phyloP scores from a whole-genome alignment of 345 rosid species.

The Camelina sativa region DNA sequence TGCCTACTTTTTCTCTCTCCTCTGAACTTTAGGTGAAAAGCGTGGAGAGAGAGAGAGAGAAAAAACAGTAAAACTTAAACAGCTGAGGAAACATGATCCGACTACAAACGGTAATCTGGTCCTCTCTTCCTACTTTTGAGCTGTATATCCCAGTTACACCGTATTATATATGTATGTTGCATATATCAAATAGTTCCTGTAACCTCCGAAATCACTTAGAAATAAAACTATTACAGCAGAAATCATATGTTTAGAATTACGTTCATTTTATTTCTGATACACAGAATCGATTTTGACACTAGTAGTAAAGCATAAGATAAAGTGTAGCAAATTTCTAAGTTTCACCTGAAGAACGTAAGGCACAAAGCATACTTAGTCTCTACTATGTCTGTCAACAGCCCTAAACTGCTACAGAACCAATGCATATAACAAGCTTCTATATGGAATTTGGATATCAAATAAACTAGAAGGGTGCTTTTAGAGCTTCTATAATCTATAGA shows the following conservation, averaged over 20 bases:
- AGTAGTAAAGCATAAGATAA: constrained; percentile 13
- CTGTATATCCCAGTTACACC: constrained; percentile 4
- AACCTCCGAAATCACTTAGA: constrained; percentile 16
- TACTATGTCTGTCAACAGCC: constrained; percentile 24
- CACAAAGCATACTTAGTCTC: neutral
- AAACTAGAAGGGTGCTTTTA: constrained; percentile 30
- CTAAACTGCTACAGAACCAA: constrained; percentile 24
- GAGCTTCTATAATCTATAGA: constrained; percentile 42
- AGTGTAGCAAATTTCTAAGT: too few species aligned
- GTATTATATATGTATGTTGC: constrained; percentile 6
- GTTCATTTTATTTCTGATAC: constrained; percentile 12
- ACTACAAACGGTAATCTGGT: constrained; percentile 26
- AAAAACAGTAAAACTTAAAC: neutral
- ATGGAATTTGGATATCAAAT: constrained; percentile 35
- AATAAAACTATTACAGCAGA: constrained; percentile 8
- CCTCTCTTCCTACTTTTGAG: constrained; percentile 30
- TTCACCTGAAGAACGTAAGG: too few species aligned
- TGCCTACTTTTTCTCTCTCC: constrained; percentile 35
- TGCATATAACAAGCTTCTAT: constrained; percentile 16
- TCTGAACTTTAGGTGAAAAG: constrained; percentile 19
- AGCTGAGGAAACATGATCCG: constrained; percentile 40
- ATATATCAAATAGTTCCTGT: neutral
- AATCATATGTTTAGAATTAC: constrained; percentile 3
- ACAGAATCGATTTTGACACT: constrained; percentile 30
- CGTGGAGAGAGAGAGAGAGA: constrained; percentile 33